A percentile compares a stretch with the other conserved stretches of the same genome.
phyloP scores from a whole-genome alignment of 352 stramenopile genomes.

The Thalassiosira livingstoniorum region DNA sequence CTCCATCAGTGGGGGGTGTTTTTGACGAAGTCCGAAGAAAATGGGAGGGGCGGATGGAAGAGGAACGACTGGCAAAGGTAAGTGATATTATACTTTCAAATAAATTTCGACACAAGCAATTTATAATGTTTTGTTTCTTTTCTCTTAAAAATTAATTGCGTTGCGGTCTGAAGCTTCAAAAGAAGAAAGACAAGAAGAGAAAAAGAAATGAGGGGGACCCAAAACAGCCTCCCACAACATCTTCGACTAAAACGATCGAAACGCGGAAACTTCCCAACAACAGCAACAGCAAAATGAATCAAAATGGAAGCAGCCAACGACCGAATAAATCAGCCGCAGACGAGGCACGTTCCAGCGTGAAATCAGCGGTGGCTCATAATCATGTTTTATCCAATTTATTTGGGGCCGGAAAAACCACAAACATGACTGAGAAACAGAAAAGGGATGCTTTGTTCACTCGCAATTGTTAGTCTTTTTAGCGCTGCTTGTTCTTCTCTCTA shows the following conservation, averaged over 20 bases:
- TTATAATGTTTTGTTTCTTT: too few species aligned
- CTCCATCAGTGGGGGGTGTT: slow-evolving; percentile 39
- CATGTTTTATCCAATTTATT: slow-evolving; percentile 72
- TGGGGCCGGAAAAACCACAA: slow-evolving; percentile 37
- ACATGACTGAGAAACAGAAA: slow-evolving; percentile 64
- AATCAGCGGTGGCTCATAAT: slow-evolving; percentile 64
- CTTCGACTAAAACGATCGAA: neutral
- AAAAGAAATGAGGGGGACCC: slow-evolving; percentile 28
- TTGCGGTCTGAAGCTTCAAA: slow-evolving; percentile 40
- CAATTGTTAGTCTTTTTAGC: slow-evolving; percentile 49
- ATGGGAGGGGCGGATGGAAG: slow-evolving; percentile 45
- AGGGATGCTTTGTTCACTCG: slow-evolving; percentile 71
- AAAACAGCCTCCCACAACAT: neutral
- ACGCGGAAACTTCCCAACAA: neutral
- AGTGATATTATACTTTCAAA: too few species aligned
- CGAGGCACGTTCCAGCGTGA: slow-evolving; percentile 51
- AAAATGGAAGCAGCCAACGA: neutral
- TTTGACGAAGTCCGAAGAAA: slow-evolving; percentile 62
- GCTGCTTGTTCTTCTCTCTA: too few species aligned
- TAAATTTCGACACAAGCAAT: too few species aligned
- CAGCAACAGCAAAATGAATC: slow-evolving; percentile 15
- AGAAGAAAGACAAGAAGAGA: slow-evolving; percentile 61
- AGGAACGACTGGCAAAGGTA: slow-evolving; percentile 52
- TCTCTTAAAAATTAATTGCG: too few species aligned
- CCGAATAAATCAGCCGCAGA: slow-evolving; percentile 28